Evolutionary conservation across 805 yeast genomes (phyloP).

Genomic region (Metschnikowia lunata): DNA sequence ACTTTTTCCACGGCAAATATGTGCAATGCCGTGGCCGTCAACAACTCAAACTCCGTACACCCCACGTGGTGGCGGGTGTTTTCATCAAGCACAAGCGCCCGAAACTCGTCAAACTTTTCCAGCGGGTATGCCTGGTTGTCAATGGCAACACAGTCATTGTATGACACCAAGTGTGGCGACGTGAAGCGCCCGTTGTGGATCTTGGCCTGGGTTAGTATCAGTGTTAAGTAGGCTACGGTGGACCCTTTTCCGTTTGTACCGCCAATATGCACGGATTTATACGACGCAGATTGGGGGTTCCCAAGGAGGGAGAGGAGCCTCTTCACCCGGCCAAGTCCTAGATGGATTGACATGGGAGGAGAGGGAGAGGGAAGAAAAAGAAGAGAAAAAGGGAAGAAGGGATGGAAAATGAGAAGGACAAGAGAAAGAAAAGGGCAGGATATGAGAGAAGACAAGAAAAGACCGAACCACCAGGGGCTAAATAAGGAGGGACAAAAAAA

Average conservation of each 20-base stretch:
- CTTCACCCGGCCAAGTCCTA: constrained; percentile 33
- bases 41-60: constrained; percentile 84
- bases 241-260: constrained; percentile 99
- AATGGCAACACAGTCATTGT: constrained; percentile 73
- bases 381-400: too few relatives aligned
- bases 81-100: constrained; percentile 36
- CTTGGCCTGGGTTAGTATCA: constrained; percentile 49
- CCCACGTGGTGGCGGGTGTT: constrained; percentile 43
- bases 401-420: too few relatives aligned
- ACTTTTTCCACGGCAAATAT: constrained; percentile 59
- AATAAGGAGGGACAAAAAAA: too few relatives aligned
- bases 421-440: too few relatives aligned
- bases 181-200: constrained; percentile 74
- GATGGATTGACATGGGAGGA: constrained; percentile 24
- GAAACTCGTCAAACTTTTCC: constrained; percentile 42
- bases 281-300: constrained; percentile 56
- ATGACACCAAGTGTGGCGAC: constrained; percentile 75
- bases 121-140: constrained; percentile 53
- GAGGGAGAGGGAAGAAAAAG: too few relatives aligned
- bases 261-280: constrained; percentile 80
- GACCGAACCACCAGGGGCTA: too few relatives aligned
- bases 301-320: constrained; percentile 44
- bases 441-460: too few relatives aligned
- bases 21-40: constrained; percentile 81
- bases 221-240: constrained; percentile 74